Evolutionary conservation across 441 rosid species (phyloP).

Genomic region (Syzygium malaccense): DNA sequence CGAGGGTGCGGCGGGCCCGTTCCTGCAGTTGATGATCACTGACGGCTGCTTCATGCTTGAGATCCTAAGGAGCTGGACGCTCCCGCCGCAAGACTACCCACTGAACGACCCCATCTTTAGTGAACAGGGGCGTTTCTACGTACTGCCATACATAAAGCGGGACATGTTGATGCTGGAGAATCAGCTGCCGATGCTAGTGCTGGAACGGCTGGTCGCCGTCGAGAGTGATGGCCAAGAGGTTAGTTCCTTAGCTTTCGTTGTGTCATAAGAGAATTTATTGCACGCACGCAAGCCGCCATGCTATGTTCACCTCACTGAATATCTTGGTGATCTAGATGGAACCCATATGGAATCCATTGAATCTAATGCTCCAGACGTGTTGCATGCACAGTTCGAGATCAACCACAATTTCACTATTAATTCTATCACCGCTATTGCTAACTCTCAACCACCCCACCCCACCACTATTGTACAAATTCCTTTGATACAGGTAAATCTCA

Average conservation of each 20-base stretch:
- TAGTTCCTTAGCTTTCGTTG: not conserved
- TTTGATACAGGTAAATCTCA: too few relatives aligned
- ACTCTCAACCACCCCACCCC: too few relatives aligned
- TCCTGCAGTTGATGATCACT: conserved; percentile 33
- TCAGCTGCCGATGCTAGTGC: conserved; percentile 27
- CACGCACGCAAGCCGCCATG: too few relatives aligned
- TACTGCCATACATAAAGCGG: conserved; percentile 26
- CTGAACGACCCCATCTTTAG: conserved; percentile 35
- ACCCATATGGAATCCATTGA: too few relatives aligned
- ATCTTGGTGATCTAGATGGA: too few relatives aligned
- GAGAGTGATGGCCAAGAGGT: conserved; percentile 19
- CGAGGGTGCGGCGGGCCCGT: not conserved
- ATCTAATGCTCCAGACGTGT: too few relatives aligned
- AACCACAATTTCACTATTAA: too few relatives aligned
- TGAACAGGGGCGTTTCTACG: conserved; percentile 24
- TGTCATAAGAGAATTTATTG: too few relatives aligned
- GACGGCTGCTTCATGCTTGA: conserved; percentile 55
- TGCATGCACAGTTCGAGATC: too few relatives aligned
- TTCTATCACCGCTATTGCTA: too few relatives aligned
- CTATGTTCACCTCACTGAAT: not conserved
- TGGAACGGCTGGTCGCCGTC: not conserved
- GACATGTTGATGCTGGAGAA: conserved; percentile 48
- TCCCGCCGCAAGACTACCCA: conserved; percentile 10
- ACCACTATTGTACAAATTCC: too few relatives aligned
- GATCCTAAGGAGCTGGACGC: conserved; percentile 9